Base-by-base conservation (phyloP, 306 rosid species). In the Astragalus membranaceus region DNA sequence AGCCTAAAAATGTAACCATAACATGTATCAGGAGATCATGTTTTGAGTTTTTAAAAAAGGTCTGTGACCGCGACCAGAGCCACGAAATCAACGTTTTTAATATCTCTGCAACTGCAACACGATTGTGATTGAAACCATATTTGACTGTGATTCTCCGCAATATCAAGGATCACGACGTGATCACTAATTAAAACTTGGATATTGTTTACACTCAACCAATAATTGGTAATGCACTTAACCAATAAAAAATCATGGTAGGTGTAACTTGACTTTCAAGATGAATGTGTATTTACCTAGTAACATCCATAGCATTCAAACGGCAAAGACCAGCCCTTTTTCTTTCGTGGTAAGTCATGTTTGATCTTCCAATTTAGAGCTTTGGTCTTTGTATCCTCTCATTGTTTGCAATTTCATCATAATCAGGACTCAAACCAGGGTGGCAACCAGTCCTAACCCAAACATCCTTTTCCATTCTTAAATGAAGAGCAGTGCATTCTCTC, bases 361-460 rank as follows among this genome's bases (percentile, higher is more conserved):
- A 88, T 72, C 72, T 85, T 61, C 78, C 96, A 13, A 97, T 94
- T 37, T 91, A 85, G 67, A 94, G 97, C 74, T 94, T 95, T 0
- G 99, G 99, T 35, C 88, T 80, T 32, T n/a, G 76, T 72, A 75
- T 80, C 76, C 99, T 84, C 82, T 91, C 99, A 12, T 69, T 82
- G 79, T 73, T 85, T 14, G 91, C 63, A 14, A 91, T 87, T 70
- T 94, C 99, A 53, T 94, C 92, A 9, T 70, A 85, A 32, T 91
- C 84, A 0, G 53, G 85, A 84, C 83, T 86, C 80, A 94, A 61
- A 62, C 97, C 96, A 1, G 99, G 99, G 51, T 89, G 87, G 74
- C 99, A 94, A 35, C 99, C 99, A 2, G 99, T 94, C 77, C 99
- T 94, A 69, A 94, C 97, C 99, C 99, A 94, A 7, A 94, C 99